Evolutionary conservation across 441 rosid species (phyloP), one percentile per base, ranked within the genome.

Genomic region (Adansonia madagascariensis): DNA sequence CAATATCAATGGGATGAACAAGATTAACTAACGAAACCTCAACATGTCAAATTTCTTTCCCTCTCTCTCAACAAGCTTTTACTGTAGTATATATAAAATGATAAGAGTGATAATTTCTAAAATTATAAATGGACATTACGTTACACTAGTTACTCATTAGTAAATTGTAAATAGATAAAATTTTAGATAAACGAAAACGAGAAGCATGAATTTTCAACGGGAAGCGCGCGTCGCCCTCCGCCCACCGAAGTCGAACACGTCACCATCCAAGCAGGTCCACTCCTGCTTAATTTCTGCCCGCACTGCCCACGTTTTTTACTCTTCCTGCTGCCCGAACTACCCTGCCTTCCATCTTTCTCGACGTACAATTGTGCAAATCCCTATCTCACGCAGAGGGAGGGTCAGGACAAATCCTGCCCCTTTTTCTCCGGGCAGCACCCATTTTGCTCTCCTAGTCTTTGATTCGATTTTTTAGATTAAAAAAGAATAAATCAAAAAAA

Each of bases 181-280:
- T 63, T 63, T 62, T 6, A 6, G 11, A 9, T 60, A 43, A 9
- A 41, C 8, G 8, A 9, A 43, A 20, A 24, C 15, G 20, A 11
- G 44, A 22, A 7, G 14, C 15, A 27, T 71, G 50, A 61, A 17
- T 9, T 47, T 62, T 73, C 73, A 79, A 72, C 0, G 15, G 41
- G 41, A 35, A 35, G 41, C 41, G 41, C 41, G 41, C 41, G 41
- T 35, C 41, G 41, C 41, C 41, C 41, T 71, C 79, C 55, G 77
- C 63, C 76, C 73, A 79, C 71, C 31, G 14, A 9, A 73, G 66
- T 43, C 11, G 59, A 79, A 84, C 82, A 84, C 82, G 84, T 86
- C 86, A 81, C 78, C 77, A 60, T 76, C 82, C 3, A 46, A 24
- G 70, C 74, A 77, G 88, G 84, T 67, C 83, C 86, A 1, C 46